Base-by-base conservation (phyloP, 2,329 filamentous ascomycete genomes). In the Pseudogymnoascus sp. region DNA sequence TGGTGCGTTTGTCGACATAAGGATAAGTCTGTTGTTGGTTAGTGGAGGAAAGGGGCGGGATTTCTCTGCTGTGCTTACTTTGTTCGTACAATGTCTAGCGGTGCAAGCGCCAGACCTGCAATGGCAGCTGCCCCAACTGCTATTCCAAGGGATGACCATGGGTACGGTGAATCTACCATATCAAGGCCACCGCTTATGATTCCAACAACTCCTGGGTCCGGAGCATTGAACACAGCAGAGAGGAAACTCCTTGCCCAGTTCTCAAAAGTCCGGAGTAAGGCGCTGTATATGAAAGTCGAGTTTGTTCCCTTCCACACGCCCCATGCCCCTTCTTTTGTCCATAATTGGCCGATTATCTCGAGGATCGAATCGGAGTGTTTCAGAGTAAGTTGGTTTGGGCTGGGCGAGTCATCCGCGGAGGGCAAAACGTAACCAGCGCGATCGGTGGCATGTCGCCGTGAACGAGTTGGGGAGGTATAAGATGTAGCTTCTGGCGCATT, bases 261-360 rank as follows among this genome's bases (percentile, higher is more conserved):
- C 74, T 97, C 95, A 31, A 96, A 79, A 6, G 96, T 88, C 9
- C 91, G 91, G 66, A 93, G 85, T 16, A 97, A 81, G 56, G 97
- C 85, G 0, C 88, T 90, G 77, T 97, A 96, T 60, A 97, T 81
- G 72, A 97, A 99, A 1, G 92, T 96, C 12, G 90, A 86, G 73
- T 97, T 97, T 38, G 92, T 91, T 7, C 88, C 87, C 75, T 97
- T 97, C 93, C 93, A 99, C 4, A 97, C 87, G 3, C 95, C 95
- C 82, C 92, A 93, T 0, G 88, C 88, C 37, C 92, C 91, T 73
- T 96, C 93, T 69, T 89, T 93, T 59, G 88, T 83, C 90, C 95
- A 97, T 18, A 97, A 78, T 73, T 96, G 89, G 5, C 88, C 87
- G 65, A 99, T 84, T 2, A 95, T 91, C 68, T 96, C 91, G 69